These are phyloP conservation scores for Tricholoma bakamatsutake DNA, from an alignment of 768 basidiomycete genomes.

Conservation along the genomic window DNA sequence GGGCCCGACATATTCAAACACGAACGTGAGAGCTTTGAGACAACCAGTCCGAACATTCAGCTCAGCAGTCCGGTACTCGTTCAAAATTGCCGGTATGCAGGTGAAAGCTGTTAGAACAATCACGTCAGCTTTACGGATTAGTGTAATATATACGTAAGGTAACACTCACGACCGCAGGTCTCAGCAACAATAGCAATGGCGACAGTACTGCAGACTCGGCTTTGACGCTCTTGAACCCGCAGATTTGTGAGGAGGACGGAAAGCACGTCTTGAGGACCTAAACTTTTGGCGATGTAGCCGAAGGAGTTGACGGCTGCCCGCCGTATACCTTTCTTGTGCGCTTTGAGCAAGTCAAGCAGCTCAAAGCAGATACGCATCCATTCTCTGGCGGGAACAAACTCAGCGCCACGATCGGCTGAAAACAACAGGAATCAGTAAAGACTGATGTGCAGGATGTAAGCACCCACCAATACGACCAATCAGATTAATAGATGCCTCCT, in stretches of 20 bases:
- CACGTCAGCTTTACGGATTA: slow-evolving; percentile 9
- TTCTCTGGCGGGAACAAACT: slow-evolving; percentile 96
- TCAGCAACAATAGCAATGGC: slow-evolving; percentile 96
- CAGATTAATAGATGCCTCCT: slow-evolving; percentile 98
- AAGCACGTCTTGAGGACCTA: slow-evolving; percentile 97
- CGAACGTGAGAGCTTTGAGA: slow-evolving; percentile 96
- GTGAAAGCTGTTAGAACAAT: slow-evolving; percentile 65
- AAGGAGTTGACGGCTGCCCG: slow-evolving; percentile 99
- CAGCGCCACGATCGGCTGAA: slow-evolving; percentile 92
- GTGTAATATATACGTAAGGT: neutral
- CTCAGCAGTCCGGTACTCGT: slow-evolving; percentile 97
- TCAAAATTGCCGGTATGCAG: slow-evolving; percentile 96
- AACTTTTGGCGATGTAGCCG: slow-evolving; percentile 98
- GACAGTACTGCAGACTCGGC: slow-evolving; percentile 96
- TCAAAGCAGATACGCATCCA: slow-evolving; percentile 99
- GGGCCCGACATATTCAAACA: slow-evolving; percentile 97
- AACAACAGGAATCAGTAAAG: slow-evolving; percentile 12
- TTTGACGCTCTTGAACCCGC: slow-evolving; percentile 97
- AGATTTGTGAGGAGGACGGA: slow-evolving; percentile 94
- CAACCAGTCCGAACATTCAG: slow-evolving; percentile 98
- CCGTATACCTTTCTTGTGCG: slow-evolving; percentile 98
- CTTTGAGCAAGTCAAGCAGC: slow-evolving; percentile 91
- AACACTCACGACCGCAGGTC: slow-evolving; percentile 71
- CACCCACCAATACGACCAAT: slow-evolving; percentile 87
- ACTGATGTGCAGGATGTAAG: neutral